These are phyloP conservation scores for Thermomucor indicae-seudaticae DNA, from an alignment of 371 early-diverging fungal species.

Conservation along the genomic window DNA sequence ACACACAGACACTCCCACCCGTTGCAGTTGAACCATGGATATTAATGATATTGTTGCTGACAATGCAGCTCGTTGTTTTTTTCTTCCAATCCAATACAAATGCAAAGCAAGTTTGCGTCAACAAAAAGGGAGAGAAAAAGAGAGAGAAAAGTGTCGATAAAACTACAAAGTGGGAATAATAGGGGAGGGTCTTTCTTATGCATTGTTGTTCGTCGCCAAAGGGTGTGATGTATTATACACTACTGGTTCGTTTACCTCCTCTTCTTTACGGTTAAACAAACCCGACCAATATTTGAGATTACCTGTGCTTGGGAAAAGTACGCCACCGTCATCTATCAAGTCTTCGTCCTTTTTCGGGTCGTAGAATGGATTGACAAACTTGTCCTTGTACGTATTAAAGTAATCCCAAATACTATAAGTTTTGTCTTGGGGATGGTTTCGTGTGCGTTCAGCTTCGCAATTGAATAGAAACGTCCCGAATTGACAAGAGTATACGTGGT, in stretches of 20 bases:
- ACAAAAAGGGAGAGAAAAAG: too few species aligned
- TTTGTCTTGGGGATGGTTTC: slow-evolving; percentile 30
- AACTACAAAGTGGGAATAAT: not conserved
- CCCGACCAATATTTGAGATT: slow-evolving; percentile 71
- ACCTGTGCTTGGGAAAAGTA: slow-evolving; percentile 58
- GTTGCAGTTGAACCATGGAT: too few species aligned
- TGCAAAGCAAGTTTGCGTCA: too few species aligned
- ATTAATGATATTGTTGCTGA: too few species aligned
- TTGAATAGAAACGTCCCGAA: slow-evolving; percentile 94
- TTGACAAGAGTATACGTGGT: slow-evolving; percentile 85
- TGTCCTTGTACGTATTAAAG: slow-evolving; percentile 52
- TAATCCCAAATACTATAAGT: slow-evolving; percentile 84
- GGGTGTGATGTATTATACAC: slow-evolving; percentile 15
- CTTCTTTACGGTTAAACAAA: slow-evolving; percentile 57
- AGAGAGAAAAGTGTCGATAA: too few species aligned
- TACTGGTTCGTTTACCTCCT: slow-evolving; percentile 50
- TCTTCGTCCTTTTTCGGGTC: slow-evolving; percentile 47
- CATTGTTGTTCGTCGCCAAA: slow-evolving; percentile 2
- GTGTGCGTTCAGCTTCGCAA: slow-evolving; percentile 70
- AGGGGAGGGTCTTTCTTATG: not conserved
- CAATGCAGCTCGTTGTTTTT: too few species aligned
- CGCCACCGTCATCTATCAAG: slow-evolving; percentile 48
- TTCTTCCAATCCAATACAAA: too few species aligned
- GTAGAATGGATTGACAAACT: slow-evolving; percentile 51
- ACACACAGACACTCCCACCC: too few species aligned